phyloP scores from a whole-genome alignment of 495 filamentous ascomycete species.

The Friedmanniomyces simplex region DNA sequence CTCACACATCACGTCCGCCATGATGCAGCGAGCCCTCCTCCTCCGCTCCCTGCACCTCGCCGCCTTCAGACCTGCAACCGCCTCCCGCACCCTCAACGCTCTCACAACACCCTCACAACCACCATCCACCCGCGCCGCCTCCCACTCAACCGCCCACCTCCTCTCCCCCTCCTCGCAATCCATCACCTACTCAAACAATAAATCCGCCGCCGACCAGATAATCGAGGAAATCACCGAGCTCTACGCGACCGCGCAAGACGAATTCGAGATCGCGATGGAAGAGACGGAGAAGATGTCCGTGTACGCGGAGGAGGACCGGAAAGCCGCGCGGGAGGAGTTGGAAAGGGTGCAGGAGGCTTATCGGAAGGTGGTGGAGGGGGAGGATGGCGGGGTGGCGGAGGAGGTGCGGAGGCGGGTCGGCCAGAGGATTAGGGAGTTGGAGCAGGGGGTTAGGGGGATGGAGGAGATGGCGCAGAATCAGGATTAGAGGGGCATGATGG shows the following conservation, averaged over 20 bases:
- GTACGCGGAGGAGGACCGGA: conserved; percentile 43
- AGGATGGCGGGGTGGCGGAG: conserved; percentile 31
- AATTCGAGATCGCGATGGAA: conserved; percentile 48
- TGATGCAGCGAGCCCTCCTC: conserved; percentile 7
- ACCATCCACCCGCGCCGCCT: conserved; percentile 5
- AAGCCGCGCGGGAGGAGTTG: conserved; percentile 43
- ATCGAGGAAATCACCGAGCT: conserved; percentile 39
- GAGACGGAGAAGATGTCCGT: conserved; percentile 45
- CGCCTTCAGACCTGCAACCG: background rate
- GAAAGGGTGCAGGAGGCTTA: conserved; percentile 40
- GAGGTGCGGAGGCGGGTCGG: conserved; percentile 43
- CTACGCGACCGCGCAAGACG: conserved; percentile 40
- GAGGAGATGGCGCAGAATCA: conserved; percentile 36
- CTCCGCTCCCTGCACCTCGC: conserved; percentile 11
- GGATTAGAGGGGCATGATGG: conserved; percentile 9
- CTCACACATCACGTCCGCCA: background rate
- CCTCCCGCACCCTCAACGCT: background rate
- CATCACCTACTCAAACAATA: conserved; percentile 10
- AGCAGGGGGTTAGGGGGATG: conserved; percentile 40
- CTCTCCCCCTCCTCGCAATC: conserved; percentile 6
- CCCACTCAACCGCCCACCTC: conserved; percentile 2
- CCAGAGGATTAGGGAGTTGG: conserved; percentile 43
- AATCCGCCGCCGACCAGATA: conserved; percentile 31
- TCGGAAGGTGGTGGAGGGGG: conserved; percentile 30
- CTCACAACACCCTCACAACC: background rate